A percentile compares a stretch with the other conserved stretches of the same genome.
These are phyloP conservation scores for Hypomontagnella submonticulosa DNA, from an alignment of 495 filamentous ascomycete species.

Conservation along the genomic window DNA sequence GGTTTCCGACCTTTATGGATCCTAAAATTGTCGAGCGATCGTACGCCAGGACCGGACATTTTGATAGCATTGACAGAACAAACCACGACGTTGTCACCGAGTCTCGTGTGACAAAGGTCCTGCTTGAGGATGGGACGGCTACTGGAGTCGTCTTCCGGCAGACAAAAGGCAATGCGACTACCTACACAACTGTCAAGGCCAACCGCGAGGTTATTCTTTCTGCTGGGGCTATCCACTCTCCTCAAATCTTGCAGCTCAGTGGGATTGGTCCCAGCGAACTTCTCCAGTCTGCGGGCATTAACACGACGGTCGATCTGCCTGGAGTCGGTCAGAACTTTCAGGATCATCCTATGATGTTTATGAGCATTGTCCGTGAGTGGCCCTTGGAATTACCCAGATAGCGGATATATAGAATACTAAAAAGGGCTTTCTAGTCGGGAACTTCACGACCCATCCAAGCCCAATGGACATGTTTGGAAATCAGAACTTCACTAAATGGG, in stretches of 20 bases:
- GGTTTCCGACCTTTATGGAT: conserved; percentile 60
- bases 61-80: conserved; percentile 44
- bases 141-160: conserved; percentile 50
- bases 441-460: conserved; percentile 48
- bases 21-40: conserved; percentile 51
- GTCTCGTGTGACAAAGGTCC: conserved; percentile 52
- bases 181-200: conserved; percentile 50
- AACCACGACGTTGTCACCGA: conserved; percentile 55
- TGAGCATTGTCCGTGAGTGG: conserved; percentile 47
- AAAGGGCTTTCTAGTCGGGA: conserved; percentile 39
- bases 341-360: conserved; percentile 61
- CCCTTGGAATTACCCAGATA: neutral
- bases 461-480: conserved; percentile 52
- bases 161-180: conserved; percentile 35
- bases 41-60: conserved; percentile 57
- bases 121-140: conserved; percentile 51
- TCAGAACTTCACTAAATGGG: conserved; percentile 53
- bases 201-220: conserved; percentile 69
- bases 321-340: conserved; percentile 71
- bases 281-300: conserved; percentile 58
- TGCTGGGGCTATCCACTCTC: conserved; percentile 67
- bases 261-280: conserved; percentile 64
- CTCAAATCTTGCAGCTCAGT: conserved; percentile 66
- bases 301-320: conserved; percentile 61
- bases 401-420: conserved; percentile 14